Evolutionary conservation across 345 rosid genomes (phyloP), one percentile per base, ranked within the genome.

Genomic region (Salix caprea): DNA sequence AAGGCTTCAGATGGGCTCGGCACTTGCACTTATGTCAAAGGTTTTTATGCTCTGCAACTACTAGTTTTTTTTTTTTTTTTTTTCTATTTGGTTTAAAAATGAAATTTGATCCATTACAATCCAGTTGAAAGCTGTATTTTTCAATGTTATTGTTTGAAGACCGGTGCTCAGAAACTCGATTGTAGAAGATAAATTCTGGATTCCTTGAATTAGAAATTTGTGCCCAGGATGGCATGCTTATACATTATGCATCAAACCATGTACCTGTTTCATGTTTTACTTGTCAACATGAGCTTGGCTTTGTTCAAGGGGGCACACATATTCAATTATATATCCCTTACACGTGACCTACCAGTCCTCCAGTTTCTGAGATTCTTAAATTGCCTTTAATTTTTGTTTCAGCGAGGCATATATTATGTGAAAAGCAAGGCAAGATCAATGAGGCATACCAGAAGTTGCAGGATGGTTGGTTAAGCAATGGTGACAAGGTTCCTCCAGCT

Each of bases 401-500:
- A 93, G 96, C 92, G 8, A 91, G 97, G 83, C 99, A 93, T 42
- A 79, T 95, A 28, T 81, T 95, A 74, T 95, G 99, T 79, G 99
- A 95, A 80, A 93, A 95, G 88, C 96, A 95, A 82, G 99, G 99
- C 12, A 90, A 95, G 85, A 90, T 95, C 79, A 95, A 91, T 80
- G 98, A 91, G 72, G 99, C 99, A 18, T 95, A 93, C 89, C 92
- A 95, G 87, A 93, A 95, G 77, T 79, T 95, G 82, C 85, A 95
- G 81, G 98, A 95, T 83, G 99, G 97, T 72, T 95, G 97, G 99
- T 86, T 91, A 72, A 79, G 87, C 88, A 91, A 89, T 48, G 98
- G 97, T 50, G 99, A 95, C 79, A 95, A 93, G 82, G 99, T 95
- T 71, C 98, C 99, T 23, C 94, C 97, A 76, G 98, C 99, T 80